A percentile compares a stretch with the other conserved stretches of the same genome.
Evolutionary conservation across 805 yeast species (phyloP).

Genomic region (Candida boidinii): DNA sequence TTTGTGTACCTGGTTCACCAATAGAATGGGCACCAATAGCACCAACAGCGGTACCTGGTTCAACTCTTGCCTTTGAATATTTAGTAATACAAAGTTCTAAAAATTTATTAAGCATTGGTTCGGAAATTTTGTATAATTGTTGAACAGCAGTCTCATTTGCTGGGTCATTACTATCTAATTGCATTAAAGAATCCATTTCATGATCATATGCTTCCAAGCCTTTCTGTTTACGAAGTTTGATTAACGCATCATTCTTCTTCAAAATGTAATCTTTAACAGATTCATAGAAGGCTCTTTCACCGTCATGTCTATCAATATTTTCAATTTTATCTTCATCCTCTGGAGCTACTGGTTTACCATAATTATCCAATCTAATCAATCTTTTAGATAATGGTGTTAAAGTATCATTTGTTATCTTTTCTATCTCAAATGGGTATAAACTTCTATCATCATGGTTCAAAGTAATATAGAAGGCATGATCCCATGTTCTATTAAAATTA

Average conservation of each 20-base stretch:
- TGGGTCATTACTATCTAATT: constrained; percentile 9
- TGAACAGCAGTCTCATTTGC: constrained; percentile 38
- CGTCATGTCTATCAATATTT: constrained; percentile 76
- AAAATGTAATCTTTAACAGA: constrained; percentile 61
- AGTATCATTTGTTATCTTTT: constrained; percentile 42
- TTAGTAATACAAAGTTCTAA: constrained; percentile 70
- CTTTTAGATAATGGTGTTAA: constrained; percentile 53
- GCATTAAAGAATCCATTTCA: constrained; percentile 34
- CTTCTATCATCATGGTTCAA: constrained; percentile 45
- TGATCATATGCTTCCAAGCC: constrained; percentile 28
- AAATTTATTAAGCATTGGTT: constrained; percentile 51
- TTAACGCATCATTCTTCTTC: constrained; percentile 49
- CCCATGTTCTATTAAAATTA: constrained; percentile 91
- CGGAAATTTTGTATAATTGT: constrained; percentile 63
- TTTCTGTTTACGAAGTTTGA: constrained; percentile 45
- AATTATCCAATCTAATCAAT: constrained; percentile 62
- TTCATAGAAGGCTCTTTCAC: constrained; percentile 76
- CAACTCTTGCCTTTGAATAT: constrained; percentile 85
- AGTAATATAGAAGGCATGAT: constrained; percentile 74
- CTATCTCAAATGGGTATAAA: constrained; percentile 63
- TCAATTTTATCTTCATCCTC: constrained; percentile 45
- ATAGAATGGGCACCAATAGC: constrained; percentile 99
- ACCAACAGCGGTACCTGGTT: constrained; percentile 99
- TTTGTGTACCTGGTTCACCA: constrained; percentile 99
- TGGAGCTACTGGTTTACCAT: constrained; percentile 43